These are phyloP conservation scores for Xylariaceae sp. DNA, from an alignment of 2,329 filamentous ascomycete genomes.

Conservation along the genomic window DNA sequence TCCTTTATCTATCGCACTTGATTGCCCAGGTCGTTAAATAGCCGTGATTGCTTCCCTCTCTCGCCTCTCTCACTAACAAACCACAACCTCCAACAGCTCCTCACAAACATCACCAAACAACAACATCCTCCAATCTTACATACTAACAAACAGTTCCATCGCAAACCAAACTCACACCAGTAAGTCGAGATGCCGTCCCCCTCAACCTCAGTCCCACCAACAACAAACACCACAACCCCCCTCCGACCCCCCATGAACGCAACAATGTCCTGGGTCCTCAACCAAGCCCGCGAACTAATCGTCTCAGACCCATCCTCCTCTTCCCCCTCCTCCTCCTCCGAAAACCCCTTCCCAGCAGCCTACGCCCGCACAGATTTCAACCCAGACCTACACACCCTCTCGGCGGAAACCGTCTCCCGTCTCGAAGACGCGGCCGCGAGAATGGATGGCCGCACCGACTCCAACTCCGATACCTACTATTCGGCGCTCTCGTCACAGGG, in stretches of 20 bases:
- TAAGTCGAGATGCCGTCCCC: too few species aligned
- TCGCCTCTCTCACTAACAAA: background rate
- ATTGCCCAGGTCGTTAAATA: background rate
- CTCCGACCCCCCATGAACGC: background rate
- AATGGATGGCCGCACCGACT: too few species aligned
- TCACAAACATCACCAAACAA: background rate
- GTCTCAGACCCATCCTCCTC: background rate
- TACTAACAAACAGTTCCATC: background rate
- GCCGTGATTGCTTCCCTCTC: background rate
- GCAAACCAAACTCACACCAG: too few species aligned
- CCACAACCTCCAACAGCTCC: background rate
- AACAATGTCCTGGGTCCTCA: conserved; percentile 9
- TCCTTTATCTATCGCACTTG: background rate
- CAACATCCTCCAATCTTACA: background rate
- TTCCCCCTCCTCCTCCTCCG: too few species aligned
- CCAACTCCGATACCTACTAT: too few species aligned
- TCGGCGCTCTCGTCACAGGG: too few species aligned
- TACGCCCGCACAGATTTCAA: background rate
- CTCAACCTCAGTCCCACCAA: too few species aligned
- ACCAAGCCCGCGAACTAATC: conserved; percentile 1
- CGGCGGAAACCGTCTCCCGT: background rate
- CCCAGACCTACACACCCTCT: background rate
- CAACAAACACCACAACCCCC: background rate
- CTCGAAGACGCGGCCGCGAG: conserved; percentile 1
- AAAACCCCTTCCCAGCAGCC: too few species aligned